Percentiles rank a stretch among this genome's conserved stretches.
Evolutionary conservation across 306 rosid species (phyloP).

Genomic region (Ziziphus jujuba): DNA sequence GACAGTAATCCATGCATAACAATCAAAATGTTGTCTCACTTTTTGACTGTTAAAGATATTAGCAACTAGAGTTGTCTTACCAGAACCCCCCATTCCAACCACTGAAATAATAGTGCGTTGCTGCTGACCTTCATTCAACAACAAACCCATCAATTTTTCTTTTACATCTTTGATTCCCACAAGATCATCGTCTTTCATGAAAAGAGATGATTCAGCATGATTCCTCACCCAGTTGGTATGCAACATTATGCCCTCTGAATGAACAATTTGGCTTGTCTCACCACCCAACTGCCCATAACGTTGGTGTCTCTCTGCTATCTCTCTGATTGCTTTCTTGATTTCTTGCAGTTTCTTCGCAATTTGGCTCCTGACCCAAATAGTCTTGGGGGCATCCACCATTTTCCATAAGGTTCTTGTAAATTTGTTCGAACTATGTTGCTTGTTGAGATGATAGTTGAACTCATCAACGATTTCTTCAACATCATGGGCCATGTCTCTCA

Average conservation of each 20-base stretch:
- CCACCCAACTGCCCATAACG: not conserved
- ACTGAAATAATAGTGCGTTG: conserved; percentile 4
- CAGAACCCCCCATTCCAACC: conserved; percentile 14
- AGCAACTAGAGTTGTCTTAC: conserved; percentile 11
- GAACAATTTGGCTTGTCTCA: not conserved
- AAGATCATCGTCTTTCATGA: conserved; percentile 11
- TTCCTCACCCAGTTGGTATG: not conserved
- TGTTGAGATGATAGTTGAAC: not conserved
- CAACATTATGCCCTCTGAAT: not conserved
- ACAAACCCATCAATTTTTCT: not conserved
- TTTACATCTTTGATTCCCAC: conserved; percentile 10
- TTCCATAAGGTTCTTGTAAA: not conserved
- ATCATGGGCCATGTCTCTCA: conserved; percentile 17
- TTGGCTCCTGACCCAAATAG: not conserved
- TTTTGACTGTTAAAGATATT: too few relatives aligned
- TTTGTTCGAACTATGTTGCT: not conserved
- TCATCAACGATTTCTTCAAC: conserved; percentile 18
- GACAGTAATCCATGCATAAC: conserved; percentile 28
- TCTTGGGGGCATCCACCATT: not conserved
- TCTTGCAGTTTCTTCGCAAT: conserved; percentile 1
- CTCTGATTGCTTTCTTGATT: not conserved
- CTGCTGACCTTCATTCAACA: not conserved
- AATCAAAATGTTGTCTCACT: conserved; percentile 3
- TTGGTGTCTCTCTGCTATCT: not conserved
- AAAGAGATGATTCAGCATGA: conserved; percentile 1